Base-by-base conservation (phyloP, 2,329 filamentous ascomycete genomes). In the Chrysoporthe puriensis region DNA sequence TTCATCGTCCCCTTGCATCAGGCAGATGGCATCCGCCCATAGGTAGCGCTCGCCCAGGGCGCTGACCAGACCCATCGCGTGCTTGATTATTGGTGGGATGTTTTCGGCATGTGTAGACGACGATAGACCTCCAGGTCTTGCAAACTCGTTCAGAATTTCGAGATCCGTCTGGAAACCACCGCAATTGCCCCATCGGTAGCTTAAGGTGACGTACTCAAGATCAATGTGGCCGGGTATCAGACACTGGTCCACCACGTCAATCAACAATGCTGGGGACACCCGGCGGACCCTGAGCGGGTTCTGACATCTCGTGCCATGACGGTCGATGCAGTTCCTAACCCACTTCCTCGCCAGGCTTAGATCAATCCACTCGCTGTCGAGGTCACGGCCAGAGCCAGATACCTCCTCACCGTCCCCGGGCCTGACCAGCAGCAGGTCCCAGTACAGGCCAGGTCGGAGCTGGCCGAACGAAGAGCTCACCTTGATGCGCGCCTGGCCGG, bases 1-100 rank as follows among this genome's bases (percentile, higher is more conserved):
- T 21, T 44, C 16, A 14, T 61, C 44, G 40, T 66, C 58, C 4
- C 60, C 58, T 16, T 46, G 57, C 6, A 62, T 46, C 32, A 66
- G 61, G 26, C 64, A 66, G 18, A 66, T 44, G 14, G 46, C 54
- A 14, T 66, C 64, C 5, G 48, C 58, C 64, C 64, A 66, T 6
- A 66, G 48, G 46, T 66, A 66, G 26, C 64, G 58, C 40, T 66
- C 64, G 7, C 64, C 64, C 48, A 66, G 14, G 2, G 21, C 7
- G 16, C 18, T 36, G 6, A 54, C 44, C 40, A 66, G n/a, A 5
- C 56, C 32, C n/a, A 66, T 62, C 9, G 64, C 57, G 26, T 62
- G 64, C 34, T 57, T 21, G 40, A 66, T 32, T 11, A 54, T 21
- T 13, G 50, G 50, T 54, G 50, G 50, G 50, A 54, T 54, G 13